Evolutionary conservation across 176 grass and related monocot genomes (phyloP).

Genomic region (Ananas comosus): DNA sequence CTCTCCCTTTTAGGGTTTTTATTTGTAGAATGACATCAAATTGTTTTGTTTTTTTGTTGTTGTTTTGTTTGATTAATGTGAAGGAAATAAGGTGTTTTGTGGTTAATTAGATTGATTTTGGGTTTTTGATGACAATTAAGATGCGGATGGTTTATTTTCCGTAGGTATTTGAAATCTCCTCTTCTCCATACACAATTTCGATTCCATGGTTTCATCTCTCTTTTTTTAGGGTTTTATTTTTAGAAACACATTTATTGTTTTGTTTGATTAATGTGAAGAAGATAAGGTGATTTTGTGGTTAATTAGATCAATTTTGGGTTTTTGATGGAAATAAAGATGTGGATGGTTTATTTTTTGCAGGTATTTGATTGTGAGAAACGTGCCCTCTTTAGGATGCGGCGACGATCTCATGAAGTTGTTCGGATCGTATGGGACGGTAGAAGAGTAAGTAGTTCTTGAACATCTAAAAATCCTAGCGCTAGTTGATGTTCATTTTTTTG

Average conservation of each 20-base stretch:
- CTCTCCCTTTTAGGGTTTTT: background rate
- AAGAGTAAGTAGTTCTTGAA: conserved; percentile 46
- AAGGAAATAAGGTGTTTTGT: background rate
- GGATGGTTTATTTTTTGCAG: conserved; percentile 23
- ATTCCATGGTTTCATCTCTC: too few relatives aligned
- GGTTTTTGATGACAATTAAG: background rate
- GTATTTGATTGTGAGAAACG: conserved; percentile 82
- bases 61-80: background rate
- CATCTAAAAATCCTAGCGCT: background rate
- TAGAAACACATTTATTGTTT: too few relatives aligned
- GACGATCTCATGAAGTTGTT: conserved; percentile 60
- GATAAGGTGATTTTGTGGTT: background rate
- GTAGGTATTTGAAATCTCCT: conserved; percentile 42
- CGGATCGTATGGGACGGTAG: conserved; percentile 56
- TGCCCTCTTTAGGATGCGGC: conserved; percentile 76
- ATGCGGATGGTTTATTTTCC: background rate
- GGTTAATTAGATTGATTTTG: background rate
- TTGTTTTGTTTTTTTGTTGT: background rate
- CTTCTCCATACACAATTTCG: too few relatives aligned
- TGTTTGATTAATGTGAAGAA: background rate
- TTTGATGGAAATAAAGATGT: background rate
- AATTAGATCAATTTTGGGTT: background rate
- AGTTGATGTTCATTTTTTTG: conserved; percentile 11
- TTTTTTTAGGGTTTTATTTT: too few relatives aligned
- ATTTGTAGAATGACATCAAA: background rate